phyloP scores from a whole-genome alignment of 441 rosid species.

The Pelargonium citronellum region DNA sequence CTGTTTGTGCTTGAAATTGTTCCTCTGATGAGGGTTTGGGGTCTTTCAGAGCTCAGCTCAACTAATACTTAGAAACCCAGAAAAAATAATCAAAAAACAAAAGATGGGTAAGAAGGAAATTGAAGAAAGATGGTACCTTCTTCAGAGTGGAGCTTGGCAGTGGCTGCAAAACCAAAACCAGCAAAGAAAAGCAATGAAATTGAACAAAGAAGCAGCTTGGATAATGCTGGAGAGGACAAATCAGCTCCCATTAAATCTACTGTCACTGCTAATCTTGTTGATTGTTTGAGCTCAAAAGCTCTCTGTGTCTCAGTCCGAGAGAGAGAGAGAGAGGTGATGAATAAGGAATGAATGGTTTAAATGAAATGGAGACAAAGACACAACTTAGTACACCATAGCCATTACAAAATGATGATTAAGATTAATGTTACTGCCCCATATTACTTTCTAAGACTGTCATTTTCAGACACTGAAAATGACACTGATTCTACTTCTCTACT shows the following conservation, averaged over 20 bases:
- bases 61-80: neutral
- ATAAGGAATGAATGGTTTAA: no score
- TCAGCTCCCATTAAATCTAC: constrained; percentile 22
- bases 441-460: no score
- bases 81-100: neutral
- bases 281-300: constrained; percentile 3
- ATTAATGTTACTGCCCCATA: no score
- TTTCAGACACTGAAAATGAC: no score
- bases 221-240: constrained; percentile 11
- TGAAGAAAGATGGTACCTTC: constrained; percentile 42
- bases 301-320: neutral
- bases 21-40: neutral
- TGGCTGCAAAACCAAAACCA: constrained; percentile 27
- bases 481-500: no score
- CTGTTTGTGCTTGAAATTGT: neutral
- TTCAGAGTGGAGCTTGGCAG: constrained; percentile 35
- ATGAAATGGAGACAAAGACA: no score
- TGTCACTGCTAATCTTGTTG: neutral
- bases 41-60: neutral
- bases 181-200: constrained; percentile 18
- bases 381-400: no score
- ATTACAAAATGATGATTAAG: no score
- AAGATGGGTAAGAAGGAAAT: neutral
- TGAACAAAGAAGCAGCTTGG: constrained; percentile 24
- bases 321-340: neutral